Conservation (phyloP, 768 basidiomycete genomes). For the Symmetrospora coprosmae region DNA sequence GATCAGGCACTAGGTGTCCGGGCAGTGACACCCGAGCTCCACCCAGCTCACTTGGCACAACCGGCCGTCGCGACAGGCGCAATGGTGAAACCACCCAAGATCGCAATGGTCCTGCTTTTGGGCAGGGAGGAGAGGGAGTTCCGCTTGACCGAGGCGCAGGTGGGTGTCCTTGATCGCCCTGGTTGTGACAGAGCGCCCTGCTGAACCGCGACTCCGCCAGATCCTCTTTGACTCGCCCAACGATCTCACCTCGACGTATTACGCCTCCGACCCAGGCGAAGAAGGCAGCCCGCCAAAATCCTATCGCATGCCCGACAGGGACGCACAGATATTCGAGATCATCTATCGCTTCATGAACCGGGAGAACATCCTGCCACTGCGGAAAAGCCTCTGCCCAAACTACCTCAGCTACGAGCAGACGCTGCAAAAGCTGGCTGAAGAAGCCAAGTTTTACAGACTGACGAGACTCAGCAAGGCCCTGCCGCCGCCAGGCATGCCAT, state of each 20-base stretch:
- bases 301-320: conserved; percentile 10
- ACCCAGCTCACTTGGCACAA: no score
- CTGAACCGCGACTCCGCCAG: neutral
- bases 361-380: conserved; percentile 7
- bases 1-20: no score
- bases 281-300: no score
- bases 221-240: conserved; percentile 16
- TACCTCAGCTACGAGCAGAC: conserved; percentile 18
- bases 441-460: conserved; percentile 17
- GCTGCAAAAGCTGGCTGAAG: neutral
- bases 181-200: neutral
- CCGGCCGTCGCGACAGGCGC: no score
- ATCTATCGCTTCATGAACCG: conserved; percentile 14
- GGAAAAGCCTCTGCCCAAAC: neutral
- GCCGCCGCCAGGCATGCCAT: conserved; percentile 5
- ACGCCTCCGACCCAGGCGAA: neutral
- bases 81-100: neutral
- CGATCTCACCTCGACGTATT: conserved; percentile 11
- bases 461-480: neutral
- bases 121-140: conserved; percentile 7
- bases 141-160: conserved; percentile 12
- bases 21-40: no score
- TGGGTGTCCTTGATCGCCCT: neutral
- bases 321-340: conserved; percentile 17
- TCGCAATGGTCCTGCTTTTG: conserved; percentile 13